A percentile compares a stretch with the other conserved stretches of the same genome.
These are phyloP conservation scores for Chimonanthus praecox DNA, from an alignment of 164 flowering plant species.

Conservation along the genomic window DNA sequence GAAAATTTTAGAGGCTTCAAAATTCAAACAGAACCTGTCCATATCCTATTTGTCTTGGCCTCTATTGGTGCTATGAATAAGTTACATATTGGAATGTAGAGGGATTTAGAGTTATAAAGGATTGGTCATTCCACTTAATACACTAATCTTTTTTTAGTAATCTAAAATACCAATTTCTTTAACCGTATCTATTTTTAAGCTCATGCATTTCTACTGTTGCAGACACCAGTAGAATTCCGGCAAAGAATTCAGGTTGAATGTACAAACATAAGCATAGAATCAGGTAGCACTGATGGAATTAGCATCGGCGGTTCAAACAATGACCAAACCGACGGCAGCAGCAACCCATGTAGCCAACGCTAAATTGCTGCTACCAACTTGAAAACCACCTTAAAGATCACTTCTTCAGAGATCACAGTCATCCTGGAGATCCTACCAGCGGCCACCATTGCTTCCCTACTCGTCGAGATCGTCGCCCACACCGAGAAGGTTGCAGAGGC, in stretches of 20 bases:
- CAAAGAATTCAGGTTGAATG: conserved; percentile 22
- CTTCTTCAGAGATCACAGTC: conserved; percentile 4
- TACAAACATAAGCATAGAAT: conserved; percentile 16
- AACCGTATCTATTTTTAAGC: conserved; percentile 4
- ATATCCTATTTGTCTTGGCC: too few relatives aligned
- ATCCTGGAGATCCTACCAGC: conserved; percentile 35
- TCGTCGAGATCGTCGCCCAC: conserved; percentile 42
- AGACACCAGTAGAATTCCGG: conserved; percentile 28
- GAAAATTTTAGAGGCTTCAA: too few relatives aligned
- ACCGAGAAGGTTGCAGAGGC: conserved; percentile 40
- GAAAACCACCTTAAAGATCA: conserved; percentile 22
- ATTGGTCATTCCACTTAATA: too few relatives aligned
- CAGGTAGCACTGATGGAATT: conserved; percentile 47
- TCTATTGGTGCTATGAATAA: too few relatives aligned
- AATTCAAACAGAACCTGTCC: too few relatives aligned
- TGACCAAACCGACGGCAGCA: conserved; percentile 5
- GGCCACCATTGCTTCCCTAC: conserved; percentile 44
- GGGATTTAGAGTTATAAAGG: too few relatives aligned
- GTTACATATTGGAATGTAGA: too few relatives aligned
- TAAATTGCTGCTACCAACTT: conserved; percentile 24
- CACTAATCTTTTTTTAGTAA: too few relatives aligned
- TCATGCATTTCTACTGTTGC: conserved; percentile 30
- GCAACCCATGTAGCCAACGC: not conserved
- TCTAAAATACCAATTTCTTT: not conserved
- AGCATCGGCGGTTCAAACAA: conserved; percentile 22